These are phyloP conservation scores for Lithospermum erythrorhizon DNA, from an alignment of 257 asterid genomes.

Conservation along the genomic window DNA sequence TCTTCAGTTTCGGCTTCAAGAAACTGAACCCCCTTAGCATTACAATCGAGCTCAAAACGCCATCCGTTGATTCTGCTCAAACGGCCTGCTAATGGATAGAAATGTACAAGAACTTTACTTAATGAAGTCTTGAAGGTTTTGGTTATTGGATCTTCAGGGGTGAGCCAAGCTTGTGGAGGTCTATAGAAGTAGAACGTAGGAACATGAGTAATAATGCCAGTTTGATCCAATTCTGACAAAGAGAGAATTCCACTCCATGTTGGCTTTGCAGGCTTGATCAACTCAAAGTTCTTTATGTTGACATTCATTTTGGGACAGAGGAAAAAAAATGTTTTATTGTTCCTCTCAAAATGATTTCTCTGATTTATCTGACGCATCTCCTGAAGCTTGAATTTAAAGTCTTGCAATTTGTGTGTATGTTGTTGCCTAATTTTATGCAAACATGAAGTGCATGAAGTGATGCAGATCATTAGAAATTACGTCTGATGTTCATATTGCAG, in stretches of 20 bases:
- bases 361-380: too few relatives aligned
- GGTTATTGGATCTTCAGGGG: conserved; percentile 7
- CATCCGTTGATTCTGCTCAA: conserved; percentile 35
- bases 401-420: not conserved
- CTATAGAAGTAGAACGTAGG: conserved; percentile 47
- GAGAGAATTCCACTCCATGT: conserved; percentile 29
- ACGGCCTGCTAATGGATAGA: conserved; percentile 54
- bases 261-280: conserved; percentile 42
- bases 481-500: not conserved
- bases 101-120: conserved; percentile 32
- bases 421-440: not conserved
- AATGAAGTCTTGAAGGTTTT: conserved; percentile 24
- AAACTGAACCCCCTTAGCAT: conserved; percentile 31
- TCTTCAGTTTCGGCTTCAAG: conserved; percentile 42
- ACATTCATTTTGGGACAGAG: conserved; percentile 15
- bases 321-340: too few relatives aligned
- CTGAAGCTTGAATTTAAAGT: not conserved
- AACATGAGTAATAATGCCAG: conserved; percentile 41
- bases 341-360: too few relatives aligned
- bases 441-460: not conserved
- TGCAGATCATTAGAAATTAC: not conserved
- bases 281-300: conserved; percentile 27
- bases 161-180: conserved; percentile 11
- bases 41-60: conserved; percentile 52
- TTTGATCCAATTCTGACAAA: conserved; percentile 39